Base-by-base conservation (phyloP, 768 basidiomycete genomes). In the Boletus huronensis region DNA sequence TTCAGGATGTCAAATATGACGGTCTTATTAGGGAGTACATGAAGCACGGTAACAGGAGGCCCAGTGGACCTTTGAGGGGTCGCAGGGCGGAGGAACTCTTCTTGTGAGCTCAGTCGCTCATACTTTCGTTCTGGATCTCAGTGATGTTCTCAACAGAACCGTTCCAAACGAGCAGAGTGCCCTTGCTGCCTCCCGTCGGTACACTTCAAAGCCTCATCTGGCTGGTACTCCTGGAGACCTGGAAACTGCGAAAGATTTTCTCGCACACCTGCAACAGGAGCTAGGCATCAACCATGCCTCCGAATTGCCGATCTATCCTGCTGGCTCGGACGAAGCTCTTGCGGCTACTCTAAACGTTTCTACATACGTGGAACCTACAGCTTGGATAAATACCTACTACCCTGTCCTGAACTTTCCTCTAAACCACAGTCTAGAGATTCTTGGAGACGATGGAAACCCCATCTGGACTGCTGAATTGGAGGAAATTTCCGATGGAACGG, bases 311-410 rank as follows among this genome's bases (percentile, higher is more conserved):
- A 66, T 86, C 29, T 87, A 74, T 59, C 64, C 79, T 31, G 83
- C 87, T 13, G 86, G 87, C 5, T 79, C 84, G 8, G 47, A 61
- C 21, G 76, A 77, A 46, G 83, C 82, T 52, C 79, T 73, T 26
- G 67, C 73, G 19, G 82, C 83, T 5, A 84, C 84, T 5, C 68
- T 81, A 17, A 67, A 72, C 26, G 77, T 82, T 50, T 65, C 76
- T 16, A 64, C 70, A 50, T 71, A 74, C 31, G 64, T 58, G 35
- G 58, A 68, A 16, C 79, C 81, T 2, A 69, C 62, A 10, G 84
- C 80, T 52, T 88, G 85, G 85, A 82, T 87, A 55, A 81, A 81
- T 52, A 76, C 75, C 32, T 92, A 92, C 72, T 91, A 85, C 69
- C 88, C 90, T 14, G 72, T 86, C 31, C 75, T 90, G 74, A 88